phyloP scores from a whole-genome alignment of 805 yeast genomes.

The Ogataea pini region DNA sequence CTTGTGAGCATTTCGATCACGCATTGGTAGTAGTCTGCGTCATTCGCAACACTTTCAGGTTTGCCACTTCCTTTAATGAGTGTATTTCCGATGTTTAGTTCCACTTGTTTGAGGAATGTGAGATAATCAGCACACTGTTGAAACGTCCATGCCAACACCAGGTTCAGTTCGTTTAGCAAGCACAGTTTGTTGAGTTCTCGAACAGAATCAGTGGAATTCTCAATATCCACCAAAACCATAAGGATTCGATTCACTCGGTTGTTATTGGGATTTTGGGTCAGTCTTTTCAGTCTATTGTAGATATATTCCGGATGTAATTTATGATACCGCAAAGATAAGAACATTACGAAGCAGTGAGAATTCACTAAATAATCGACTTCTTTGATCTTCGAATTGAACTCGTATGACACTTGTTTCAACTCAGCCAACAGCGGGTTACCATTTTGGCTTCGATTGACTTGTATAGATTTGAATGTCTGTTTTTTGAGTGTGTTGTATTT shows the following conservation, averaged over 20 bases:
- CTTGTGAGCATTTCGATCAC: constrained; percentile 48
- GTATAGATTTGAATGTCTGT: constrained; percentile 39
- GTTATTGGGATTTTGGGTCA: constrained; percentile 26
- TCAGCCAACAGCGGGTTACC: constrained; percentile 69
- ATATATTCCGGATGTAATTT: constrained; percentile 77
- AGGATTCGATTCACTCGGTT: constrained; percentile 43
- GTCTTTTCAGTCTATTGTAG: constrained; percentile 50
- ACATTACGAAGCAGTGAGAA: constrained; percentile 55
- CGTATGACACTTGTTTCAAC: constrained; percentile 54
- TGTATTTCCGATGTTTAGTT: constrained; percentile 32
- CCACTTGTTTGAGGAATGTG: constrained; percentile 36
- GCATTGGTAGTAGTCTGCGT: constrained; percentile 44
- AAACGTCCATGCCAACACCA: constrained; percentile 55
- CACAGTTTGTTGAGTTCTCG: constrained; percentile 50
- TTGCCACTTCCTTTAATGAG: constrained; percentile 42
- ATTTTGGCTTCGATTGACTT: constrained; percentile 64
- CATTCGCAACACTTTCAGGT: constrained; percentile 33
- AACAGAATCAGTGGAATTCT: constrained; percentile 50
- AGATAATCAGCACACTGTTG: constrained; percentile 53
- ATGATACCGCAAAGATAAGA: constrained; percentile 70
- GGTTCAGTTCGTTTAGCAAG: constrained; percentile 48
- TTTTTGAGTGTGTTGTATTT: constrained; percentile 22
- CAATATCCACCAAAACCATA: constrained; percentile 66
- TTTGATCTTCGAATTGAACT: constrained; percentile 49
- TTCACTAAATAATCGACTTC: constrained; percentile 67